Percentiles rank a stretch among this genome's conserved stretches.
These are phyloP conservation scores for Ceratobasidium sp. DNA, from an alignment of 1,284 basidiomycete species.

Conservation along the genomic window DNA sequence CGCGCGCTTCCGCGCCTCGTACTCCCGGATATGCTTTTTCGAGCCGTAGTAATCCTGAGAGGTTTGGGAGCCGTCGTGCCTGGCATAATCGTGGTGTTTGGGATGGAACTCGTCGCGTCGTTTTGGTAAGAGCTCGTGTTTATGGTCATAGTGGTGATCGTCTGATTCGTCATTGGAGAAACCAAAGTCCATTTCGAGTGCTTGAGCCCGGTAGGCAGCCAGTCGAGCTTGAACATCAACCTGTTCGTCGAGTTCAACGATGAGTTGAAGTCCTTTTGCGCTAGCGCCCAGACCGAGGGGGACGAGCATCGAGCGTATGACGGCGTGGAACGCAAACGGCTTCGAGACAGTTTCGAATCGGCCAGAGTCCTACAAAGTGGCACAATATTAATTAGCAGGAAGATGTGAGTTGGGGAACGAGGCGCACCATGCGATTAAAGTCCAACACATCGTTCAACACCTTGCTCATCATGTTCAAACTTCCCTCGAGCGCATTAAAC, in stretches of 20 bases:
- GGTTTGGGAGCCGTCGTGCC: too few species aligned
- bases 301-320: constrained; percentile 81
- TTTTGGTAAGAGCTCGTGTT: too few species aligned
- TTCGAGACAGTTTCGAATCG: constrained; percentile 74
- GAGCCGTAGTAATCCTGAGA: background rate
- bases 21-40: background rate
- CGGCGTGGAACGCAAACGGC: constrained; percentile 86
- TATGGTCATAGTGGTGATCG: too few species aligned
- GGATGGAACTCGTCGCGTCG: too few species aligned
- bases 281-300: constrained; percentile 80
- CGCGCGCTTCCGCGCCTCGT: constrained; percentile 13
- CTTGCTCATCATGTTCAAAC: constrained; percentile 89
- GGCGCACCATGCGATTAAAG: constrained; percentile 55
- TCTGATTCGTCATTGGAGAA: constrained; percentile 53
- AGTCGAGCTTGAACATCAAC: constrained; percentile 73
- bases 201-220: constrained; percentile 69
- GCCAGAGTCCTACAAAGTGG: constrained; percentile 78
- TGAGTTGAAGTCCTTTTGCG: constrained; percentile 73
- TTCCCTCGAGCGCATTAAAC: constrained; percentile 82
- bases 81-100: too few species aligned
- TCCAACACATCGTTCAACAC: constrained; percentile 90
- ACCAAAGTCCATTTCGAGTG: constrained; percentile 23
- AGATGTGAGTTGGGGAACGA: too few species aligned
- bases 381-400: constrained; percentile 48
- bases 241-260: constrained; percentile 73